Conservation (phyloP, 768 basidiomycete genomes). For the Porphyrellus cyaneotinctus region DNA sequence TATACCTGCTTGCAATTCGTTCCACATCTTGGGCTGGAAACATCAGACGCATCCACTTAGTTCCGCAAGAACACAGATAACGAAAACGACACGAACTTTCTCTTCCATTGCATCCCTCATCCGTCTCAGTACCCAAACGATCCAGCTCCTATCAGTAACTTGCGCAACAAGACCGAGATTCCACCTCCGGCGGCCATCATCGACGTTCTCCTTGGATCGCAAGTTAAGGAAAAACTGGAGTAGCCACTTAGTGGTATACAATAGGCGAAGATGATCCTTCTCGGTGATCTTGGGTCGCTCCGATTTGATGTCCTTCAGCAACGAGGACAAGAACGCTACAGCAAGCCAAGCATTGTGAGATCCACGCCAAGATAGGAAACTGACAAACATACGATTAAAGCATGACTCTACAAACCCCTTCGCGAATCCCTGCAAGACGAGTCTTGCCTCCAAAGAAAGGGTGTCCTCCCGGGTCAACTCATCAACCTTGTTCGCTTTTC, state of each 20-base stretch:
- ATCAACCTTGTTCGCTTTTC: conserved; percentile 59
- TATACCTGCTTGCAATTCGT: conserved; percentile 89
- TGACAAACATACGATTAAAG: conserved; percentile 73
- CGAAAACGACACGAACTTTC: conserved; percentile 50
- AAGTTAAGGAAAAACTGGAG: conserved; percentile 79
- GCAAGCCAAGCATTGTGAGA: conserved; percentile 14
- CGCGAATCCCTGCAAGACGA: conserved; percentile 64
- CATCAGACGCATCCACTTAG: conserved; percentile 4
- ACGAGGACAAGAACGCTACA: conserved; percentile 79
- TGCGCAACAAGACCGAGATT: conserved; percentile 74
- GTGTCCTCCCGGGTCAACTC: conserved; percentile 67
- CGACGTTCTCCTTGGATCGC: conserved; percentile 36
- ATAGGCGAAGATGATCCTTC: conserved; percentile 85
- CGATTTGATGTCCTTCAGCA: conserved; percentile 91
- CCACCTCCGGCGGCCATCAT: conserved; percentile 40
- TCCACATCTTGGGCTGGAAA: conserved; percentile 85
- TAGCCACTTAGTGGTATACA: conserved; percentile 88
- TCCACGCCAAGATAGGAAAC: conserved; percentile 9
- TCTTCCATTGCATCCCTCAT: conserved; percentile 90
- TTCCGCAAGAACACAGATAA: background rate
- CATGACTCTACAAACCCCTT: conserved; percentile 73
- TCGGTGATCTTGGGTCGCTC: conserved; percentile 92
- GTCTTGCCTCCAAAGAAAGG: conserved; percentile 59
- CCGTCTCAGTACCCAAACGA: conserved; percentile 84
- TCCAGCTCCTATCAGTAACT: conserved; percentile 82